Percentiles rank a stretch among this genome's conserved stretches.
Evolutionary conservation across 345 rosid species (phyloP).

Genomic region (Cardamine occulta): DNA sequence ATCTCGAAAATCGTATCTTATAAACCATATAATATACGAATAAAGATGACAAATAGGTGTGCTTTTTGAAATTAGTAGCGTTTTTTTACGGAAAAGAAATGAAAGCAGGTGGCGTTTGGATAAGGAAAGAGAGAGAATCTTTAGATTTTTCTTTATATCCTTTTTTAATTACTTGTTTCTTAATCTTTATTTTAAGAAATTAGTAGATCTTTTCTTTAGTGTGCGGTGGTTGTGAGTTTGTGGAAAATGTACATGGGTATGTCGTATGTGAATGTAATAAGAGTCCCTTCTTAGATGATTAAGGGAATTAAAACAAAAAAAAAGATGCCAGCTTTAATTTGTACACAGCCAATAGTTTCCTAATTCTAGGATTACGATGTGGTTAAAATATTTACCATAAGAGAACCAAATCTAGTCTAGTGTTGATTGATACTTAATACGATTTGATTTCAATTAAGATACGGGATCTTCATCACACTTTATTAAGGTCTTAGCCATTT

Average conservation of each 20-base stretch:
- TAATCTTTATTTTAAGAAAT: conserved; percentile 12
- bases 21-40: conserved; percentile 33
- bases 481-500: too few species aligned
- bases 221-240: conserved; percentile 20
- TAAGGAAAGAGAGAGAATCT: conserved; percentile 25
- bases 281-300: neutral
- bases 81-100: conserved; percentile 26
- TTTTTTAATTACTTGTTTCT: neutral
- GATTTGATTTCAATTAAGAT: too few species aligned
- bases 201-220: conserved; percentile 23
- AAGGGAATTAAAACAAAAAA: neutral
- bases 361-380: neutral
- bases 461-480: too few species aligned
- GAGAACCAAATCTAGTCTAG: too few species aligned
- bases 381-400: too few species aligned
- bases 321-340: neutral
- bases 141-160: neutral
- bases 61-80: conserved; percentile 25
- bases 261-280: conserved; percentile 6
- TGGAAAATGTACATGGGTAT: conserved; percentile 10
- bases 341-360: neutral
- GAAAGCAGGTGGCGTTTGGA: conserved; percentile 36
- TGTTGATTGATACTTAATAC: too few species aligned
- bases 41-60: neutral
- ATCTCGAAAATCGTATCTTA: conserved; percentile 27